Conservation (phyloP, 192 early-diverging fungal genomes). For the Dissophora ornata region DNA sequence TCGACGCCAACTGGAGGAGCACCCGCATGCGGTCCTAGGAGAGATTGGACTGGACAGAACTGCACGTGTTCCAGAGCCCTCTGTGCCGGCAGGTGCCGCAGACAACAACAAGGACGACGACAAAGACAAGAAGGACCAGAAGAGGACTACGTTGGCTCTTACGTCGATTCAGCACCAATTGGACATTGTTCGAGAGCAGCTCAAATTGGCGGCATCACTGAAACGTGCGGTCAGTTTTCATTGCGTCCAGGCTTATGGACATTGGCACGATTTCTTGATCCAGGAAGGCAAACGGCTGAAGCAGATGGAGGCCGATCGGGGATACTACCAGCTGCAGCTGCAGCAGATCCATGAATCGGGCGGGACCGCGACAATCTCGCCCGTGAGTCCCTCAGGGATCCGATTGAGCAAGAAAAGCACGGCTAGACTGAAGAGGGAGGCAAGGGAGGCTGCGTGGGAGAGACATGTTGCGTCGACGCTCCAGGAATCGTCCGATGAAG, state of each 20-base stretch:
- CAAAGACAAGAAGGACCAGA: conserved; percentile 14
- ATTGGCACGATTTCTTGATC: conserved; percentile 60
- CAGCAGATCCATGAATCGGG: conserved; percentile 27
- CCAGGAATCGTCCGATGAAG: conserved; percentile 52
- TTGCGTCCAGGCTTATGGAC: conserved; percentile 81
- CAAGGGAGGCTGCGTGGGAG: conserved; percentile 45
- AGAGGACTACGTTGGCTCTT: conserved; percentile 56
- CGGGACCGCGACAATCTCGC: neutral
- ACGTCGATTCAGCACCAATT: conserved; percentile 62
- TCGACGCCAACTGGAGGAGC: conserved; percentile 36
- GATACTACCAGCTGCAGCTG: conserved; percentile 18
- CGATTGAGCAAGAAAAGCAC: conserved; percentile 23
- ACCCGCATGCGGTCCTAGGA: conserved; percentile 64
- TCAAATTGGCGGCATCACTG: conserved; percentile 75
- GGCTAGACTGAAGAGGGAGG: conserved; percentile 31
- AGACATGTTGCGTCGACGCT: conserved; percentile 47
- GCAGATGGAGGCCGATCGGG: conserved; percentile 28
- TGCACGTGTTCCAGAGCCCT: conserved; percentile 53
- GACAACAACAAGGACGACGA: neutral
- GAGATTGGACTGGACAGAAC: conserved; percentile 75
- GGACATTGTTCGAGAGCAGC: conserved; percentile 70
- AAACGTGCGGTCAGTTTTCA: conserved; percentile 77
- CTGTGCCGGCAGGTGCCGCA: neutral
- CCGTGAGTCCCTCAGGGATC: conserved; percentile 8
- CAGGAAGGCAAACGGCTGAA: conserved; percentile 49